Percentiles rank a stretch among this genome's conserved stretches.
Evolutionary conservation across 345 rosid genomes (phyloP).

Genomic region (Euphorbia tirucalli): DNA sequence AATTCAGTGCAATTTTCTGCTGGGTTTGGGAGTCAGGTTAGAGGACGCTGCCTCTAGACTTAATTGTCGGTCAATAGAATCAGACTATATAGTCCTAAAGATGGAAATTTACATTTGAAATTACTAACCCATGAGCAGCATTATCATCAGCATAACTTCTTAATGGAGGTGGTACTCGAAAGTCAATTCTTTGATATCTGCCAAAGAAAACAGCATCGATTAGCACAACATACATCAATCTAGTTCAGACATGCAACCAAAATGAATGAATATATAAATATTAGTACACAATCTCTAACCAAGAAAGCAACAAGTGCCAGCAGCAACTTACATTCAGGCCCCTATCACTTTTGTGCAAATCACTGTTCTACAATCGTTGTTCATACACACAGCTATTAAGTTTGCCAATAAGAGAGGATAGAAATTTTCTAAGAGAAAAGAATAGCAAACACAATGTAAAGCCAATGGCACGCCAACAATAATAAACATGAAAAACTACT

Average conservation of each 20-base stretch:
- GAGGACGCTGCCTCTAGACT: neutral
- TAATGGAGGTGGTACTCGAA: constrained; percentile 76
- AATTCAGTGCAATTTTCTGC: neutral
- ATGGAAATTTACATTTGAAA: neutral
- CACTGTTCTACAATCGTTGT: neutral
- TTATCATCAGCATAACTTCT: constrained; percentile 56
- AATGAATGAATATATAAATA: neutral
- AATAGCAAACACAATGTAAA: neutral
- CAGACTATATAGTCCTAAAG: neutral
- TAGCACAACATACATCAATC: constrained; percentile 4
- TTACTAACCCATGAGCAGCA: constrained; percentile 48
- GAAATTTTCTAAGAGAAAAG: constrained; percentile 7
- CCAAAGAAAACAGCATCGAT: constrained; percentile 14
- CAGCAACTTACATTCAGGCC: neutral
- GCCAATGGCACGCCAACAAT: neutral
- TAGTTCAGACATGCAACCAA: neutral
- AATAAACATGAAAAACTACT: constrained; percentile 1
- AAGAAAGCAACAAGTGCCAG: neutral
- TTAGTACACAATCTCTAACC: neutral
- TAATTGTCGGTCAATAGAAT: neutral
- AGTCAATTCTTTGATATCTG: constrained; percentile 90
- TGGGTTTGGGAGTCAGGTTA: neutral
- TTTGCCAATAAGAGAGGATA: neutral
- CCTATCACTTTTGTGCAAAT: neutral
- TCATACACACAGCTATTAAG: neutral